Base-by-base conservation (phyloP, 208 protist genomes). In the Crithidia acanthocephali region DNA sequence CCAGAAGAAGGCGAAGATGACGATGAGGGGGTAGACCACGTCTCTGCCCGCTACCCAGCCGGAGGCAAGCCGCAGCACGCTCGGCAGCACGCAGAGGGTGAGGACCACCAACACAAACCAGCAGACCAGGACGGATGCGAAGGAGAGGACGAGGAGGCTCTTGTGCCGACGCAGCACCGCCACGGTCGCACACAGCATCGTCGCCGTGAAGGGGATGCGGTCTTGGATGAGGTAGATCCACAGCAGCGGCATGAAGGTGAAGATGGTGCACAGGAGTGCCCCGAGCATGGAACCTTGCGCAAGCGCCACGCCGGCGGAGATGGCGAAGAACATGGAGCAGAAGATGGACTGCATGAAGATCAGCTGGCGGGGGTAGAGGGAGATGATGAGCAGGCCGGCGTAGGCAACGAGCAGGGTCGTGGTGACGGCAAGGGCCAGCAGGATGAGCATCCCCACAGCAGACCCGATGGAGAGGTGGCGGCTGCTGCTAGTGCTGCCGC, bases 211-310 rank as follows among this genome's bases (percentile, higher is more conserved):
- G 28, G 74, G 72, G 57, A 93, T 91, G 42, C 85, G 79, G 59
- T 86, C 81, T 11, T 79, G 80, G n/a, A 91, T 75, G 37, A 84
- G 60, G 70, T 80, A 93, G 16, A 95, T 59, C 74, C 85, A 91
- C 61, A 93, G 47, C 27, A 87, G 56, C 37, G 81, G 76, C 30
- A 87, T 60, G 20, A 74, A 59, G 18, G 74, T 65, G 52, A 83
- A 52, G 13, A 84, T 37, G 35, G 44, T 55, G 40, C 85, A 75
- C 10, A 90, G 0, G 16, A 85, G 37, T 20, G 71, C 56, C 18
- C 42, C 53, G 2, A 79, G 23, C 18, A 28, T 27, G 28, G 61
- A 68, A 4, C 66, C 64, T 5, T 53, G 47, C 16, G 45, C 50
- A 8, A 86, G 40, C 25, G 70, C 64, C 60, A 80, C 18, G 22